phyloP scores from a whole-genome alignment of 2,329 filamentous ascomycete genomes.

The Clarireedia homoeocarpa region DNA sequence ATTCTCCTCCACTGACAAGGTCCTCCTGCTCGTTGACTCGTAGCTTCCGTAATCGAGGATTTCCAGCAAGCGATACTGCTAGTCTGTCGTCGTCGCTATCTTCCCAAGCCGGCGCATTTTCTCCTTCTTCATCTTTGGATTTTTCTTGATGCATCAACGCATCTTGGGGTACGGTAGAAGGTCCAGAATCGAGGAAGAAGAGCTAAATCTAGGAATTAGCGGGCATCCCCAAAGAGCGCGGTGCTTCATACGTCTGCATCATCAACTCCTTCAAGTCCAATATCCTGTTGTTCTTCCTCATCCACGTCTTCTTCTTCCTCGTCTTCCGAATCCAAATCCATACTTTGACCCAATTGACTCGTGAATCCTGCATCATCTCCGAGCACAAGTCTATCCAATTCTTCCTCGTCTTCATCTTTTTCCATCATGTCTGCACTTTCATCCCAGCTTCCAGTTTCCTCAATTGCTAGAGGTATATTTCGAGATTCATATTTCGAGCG shows the following conservation, averaged over 20 bases:
- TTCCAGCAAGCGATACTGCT: slow-evolving; percentile 70
- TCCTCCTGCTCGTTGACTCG: slow-evolving; percentile 77
- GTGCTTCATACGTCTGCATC: slow-evolving; percentile 53
- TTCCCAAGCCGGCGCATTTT: slow-evolving; percentile 64
- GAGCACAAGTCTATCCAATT: slow-evolving; percentile 81
- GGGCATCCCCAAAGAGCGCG: not conserved
- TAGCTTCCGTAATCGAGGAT: slow-evolving; percentile 72
- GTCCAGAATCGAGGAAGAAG: slow-evolving; percentile 34
- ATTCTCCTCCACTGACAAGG: slow-evolving; percentile 77
- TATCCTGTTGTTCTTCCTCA: slow-evolving; percentile 39
- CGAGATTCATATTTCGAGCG: slow-evolving; percentile 7
- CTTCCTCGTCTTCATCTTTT: slow-evolving; percentile 77
- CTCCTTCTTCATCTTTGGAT: slow-evolving; percentile 32
- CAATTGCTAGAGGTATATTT: slow-evolving; percentile 5
- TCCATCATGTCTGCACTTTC: slow-evolving; percentile 37
- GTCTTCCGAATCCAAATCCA: slow-evolving; percentile 24
- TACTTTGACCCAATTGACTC: slow-evolving; percentile 57
- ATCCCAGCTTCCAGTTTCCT: slow-evolving; percentile 20
- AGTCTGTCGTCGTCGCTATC: slow-evolving; percentile 94
- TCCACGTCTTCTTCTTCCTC: slow-evolving; percentile 24
- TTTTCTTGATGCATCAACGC: slow-evolving; percentile 16
- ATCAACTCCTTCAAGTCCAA: slow-evolving; percentile 55
- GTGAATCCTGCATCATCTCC: slow-evolving; percentile 80
- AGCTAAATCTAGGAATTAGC: slow-evolving; percentile 20
- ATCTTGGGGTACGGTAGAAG: slow-evolving; percentile 19